Conservation (phyloP, 2,329 filamentous ascomycete genomes). For the Periglandula ipomoeae region DNA sequence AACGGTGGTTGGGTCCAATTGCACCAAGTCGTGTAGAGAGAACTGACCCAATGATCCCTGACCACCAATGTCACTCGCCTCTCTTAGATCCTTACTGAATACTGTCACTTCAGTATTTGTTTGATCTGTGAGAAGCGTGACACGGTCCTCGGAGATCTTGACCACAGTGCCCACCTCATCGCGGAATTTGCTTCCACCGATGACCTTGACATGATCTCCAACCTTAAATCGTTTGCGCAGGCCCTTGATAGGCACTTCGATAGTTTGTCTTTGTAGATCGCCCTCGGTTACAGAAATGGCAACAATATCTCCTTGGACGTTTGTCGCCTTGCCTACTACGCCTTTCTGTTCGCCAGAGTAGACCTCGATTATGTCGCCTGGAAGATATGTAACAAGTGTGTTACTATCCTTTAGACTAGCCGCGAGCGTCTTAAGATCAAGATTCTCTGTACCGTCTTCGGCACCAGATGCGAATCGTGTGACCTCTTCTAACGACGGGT, state of each 20-base stretch:
- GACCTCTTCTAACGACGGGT: slow-evolving; percentile 88
- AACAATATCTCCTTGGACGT: slow-evolving; percentile 86
- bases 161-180: slow-evolving; percentile 98
- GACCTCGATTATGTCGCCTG: slow-evolving; percentile 93
- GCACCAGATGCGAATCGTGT: slow-evolving; percentile 84
- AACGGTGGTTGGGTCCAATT: slow-evolving; percentile 86
- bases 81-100: slow-evolving; percentile 92
- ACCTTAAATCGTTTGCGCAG: slow-evolving; percentile 86
- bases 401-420: slow-evolving; percentile 81
- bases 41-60: slow-evolving; percentile 80
- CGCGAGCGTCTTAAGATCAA: slow-evolving; percentile 84
- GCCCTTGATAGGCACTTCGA: slow-evolving; percentile 87
- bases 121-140: slow-evolving; percentile 88
- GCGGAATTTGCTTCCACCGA: slow-evolving; percentile 85
- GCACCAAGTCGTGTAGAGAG: slow-evolving; percentile 86
- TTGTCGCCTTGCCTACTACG: slow-evolving; percentile 74
- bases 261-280: slow-evolving; percentile 68
- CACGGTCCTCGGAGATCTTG: slow-evolving; percentile 81
- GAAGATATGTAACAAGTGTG: slow-evolving; percentile 73
- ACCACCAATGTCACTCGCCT: slow-evolving; percentile 85
- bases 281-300: slow-evolving; percentile 80
- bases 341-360: slow-evolving; percentile 93
- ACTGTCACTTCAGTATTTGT: slow-evolving; percentile 91
- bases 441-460: slow-evolving; percentile 86
- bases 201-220: slow-evolving; percentile 97